Percentiles rank a stretch among this genome's conserved stretches.
Conservation (phyloP, 495 filamentous ascomycete species). For the Penicillium dipodomyicola region DNA sequence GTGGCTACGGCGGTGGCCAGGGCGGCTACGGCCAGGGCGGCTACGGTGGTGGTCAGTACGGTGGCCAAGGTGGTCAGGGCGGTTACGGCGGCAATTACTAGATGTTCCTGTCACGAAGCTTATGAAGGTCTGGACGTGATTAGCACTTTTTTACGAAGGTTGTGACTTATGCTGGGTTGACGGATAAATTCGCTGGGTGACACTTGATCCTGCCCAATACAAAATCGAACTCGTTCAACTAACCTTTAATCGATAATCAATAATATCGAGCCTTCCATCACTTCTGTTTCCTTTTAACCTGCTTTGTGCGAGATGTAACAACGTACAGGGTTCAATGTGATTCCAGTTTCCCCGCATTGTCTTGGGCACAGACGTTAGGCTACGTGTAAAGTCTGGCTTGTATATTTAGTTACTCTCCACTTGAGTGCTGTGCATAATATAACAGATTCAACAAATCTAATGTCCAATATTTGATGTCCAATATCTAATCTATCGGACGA, state of each 20-base stretch:
- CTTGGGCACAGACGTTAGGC: not conserved
- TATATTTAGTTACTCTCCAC: not conserved
- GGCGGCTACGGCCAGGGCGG: slow-evolving; percentile 6
- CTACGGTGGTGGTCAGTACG: slow-evolving; percentile 13
- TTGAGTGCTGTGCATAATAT: not conserved
- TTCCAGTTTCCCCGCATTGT: not conserved
- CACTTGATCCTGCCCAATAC: slow-evolving; percentile 6
- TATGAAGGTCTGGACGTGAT: slow-evolving; percentile 8
- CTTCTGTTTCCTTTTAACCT: not conserved
- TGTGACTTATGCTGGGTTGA: slow-evolving; percentile 13
- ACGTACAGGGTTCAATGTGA: not conserved
- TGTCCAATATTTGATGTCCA: not conserved
- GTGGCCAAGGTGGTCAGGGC: not conserved
- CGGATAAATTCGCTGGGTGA: slow-evolving; percentile 4
- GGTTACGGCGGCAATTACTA: slow-evolving; percentile 11
- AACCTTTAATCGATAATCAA: slow-evolving; percentile 12
- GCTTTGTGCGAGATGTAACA: not conserved
- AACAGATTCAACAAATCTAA: not conserved
- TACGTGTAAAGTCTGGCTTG: not conserved
- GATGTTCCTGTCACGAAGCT: not conserved
- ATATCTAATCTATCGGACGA: slow-evolving; percentile 2
- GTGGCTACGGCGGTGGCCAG: slow-evolving; percentile 11
- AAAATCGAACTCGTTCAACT: slow-evolving; percentile 11
- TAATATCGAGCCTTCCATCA: slow-evolving; percentile 8
- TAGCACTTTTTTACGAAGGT: slow-evolving; percentile 7